phyloP scores from a whole-genome alignment of 2,329 filamentous ascomycete genomes.

The Aotearoamyces nothofagi region DNA sequence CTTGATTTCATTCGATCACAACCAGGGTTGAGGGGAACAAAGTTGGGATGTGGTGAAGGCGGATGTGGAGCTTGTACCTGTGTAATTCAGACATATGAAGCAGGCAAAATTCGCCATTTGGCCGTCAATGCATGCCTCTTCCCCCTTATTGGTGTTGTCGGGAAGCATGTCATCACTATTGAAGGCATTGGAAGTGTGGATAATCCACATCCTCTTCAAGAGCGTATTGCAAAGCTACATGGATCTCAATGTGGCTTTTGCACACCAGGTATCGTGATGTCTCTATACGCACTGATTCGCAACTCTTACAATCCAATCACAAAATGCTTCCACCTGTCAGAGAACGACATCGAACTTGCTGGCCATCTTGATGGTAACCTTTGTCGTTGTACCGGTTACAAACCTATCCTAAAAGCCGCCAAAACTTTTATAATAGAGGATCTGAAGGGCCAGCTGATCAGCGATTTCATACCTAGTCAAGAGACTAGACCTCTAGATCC shows the following conservation, averaged over 20 bases:
- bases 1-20: conserved; percentile 78
- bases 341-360: conserved; percentile 68
- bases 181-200: conserved; percentile 84
- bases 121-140: conserved; percentile 81
- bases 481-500: conserved; percentile 21
- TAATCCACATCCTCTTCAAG: conserved; percentile 74
- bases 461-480: conserved; percentile 51
- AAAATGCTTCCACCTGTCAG: conserved; percentile 25
- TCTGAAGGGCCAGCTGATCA: conserved; percentile 28
- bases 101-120: conserved; percentile 74
- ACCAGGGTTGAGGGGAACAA: conserved; percentile 73
- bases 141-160: conserved; percentile 43
- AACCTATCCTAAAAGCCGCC: conserved; percentile 81
- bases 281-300: conserved; percentile 75
- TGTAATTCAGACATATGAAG: conserved; percentile 81
- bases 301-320: conserved; percentile 54
- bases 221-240: conserved; percentile 77
- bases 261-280: conserved; percentile 95
- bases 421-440: conserved; percentile 55
- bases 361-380: conserved; percentile 82
- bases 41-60: conserved; percentile 88
- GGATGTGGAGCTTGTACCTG: conserved; percentile 93
- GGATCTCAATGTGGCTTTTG: conserved; percentile 74
- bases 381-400: conserved; percentile 86
- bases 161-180: conserved; percentile 93